phyloP scores from a whole-genome alignment of 2,329 filamentous ascomycete species.

The Xylaria sp. region DNA sequence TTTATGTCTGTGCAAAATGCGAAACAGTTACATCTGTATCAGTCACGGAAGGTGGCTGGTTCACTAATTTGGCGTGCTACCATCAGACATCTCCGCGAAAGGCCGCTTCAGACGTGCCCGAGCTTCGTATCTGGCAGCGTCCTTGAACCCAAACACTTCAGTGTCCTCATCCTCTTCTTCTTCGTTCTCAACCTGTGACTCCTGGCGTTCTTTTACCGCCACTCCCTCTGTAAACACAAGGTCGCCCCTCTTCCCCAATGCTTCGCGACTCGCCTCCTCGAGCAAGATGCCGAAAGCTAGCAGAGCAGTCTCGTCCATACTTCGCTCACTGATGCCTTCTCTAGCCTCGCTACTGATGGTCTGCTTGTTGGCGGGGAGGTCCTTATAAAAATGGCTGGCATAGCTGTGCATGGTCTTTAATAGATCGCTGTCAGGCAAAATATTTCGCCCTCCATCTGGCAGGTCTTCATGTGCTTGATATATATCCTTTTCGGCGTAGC shows the following conservation, averaged over 20 bases:
- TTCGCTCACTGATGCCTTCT: slow-evolving; percentile 61
- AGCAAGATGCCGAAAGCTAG: slow-evolving; percentile 79
- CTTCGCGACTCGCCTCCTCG: slow-evolving; percentile 73
- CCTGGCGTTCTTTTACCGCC: slow-evolving; percentile 42
- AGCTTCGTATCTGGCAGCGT: slow-evolving; percentile 39
- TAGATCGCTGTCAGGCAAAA: slow-evolving; percentile 75
- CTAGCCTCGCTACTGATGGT: slow-evolving; percentile 11
- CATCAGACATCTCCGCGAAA: slow-evolving; percentile 17
- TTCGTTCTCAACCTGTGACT: slow-evolving; percentile 23
- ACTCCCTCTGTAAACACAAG: slow-evolving; percentile 75
- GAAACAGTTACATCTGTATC: slow-evolving; percentile 15
- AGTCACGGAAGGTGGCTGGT: neutral
- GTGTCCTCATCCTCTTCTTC: slow-evolving; percentile 28
- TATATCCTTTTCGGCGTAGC: slow-evolving; percentile 76
- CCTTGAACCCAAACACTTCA: slow-evolving; percentile 43
- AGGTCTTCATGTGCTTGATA: slow-evolving; percentile 74
- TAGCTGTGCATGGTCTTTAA: slow-evolving; percentile 77
- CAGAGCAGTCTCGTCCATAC: slow-evolving; percentile 82
- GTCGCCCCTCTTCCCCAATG: slow-evolving; percentile 73
- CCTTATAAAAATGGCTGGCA: slow-evolving; percentile 72
- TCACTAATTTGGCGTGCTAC: neutral
- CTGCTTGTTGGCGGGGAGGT: slow-evolving; percentile 46
- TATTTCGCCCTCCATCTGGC: slow-evolving; percentile 56
- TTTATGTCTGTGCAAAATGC: slow-evolving; percentile 24
- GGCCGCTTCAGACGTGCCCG: slow-evolving; percentile 25